Evolutionary conservation across 306 rosid species (phyloP).

Genomic region (Acmispon strigosus): DNA sequence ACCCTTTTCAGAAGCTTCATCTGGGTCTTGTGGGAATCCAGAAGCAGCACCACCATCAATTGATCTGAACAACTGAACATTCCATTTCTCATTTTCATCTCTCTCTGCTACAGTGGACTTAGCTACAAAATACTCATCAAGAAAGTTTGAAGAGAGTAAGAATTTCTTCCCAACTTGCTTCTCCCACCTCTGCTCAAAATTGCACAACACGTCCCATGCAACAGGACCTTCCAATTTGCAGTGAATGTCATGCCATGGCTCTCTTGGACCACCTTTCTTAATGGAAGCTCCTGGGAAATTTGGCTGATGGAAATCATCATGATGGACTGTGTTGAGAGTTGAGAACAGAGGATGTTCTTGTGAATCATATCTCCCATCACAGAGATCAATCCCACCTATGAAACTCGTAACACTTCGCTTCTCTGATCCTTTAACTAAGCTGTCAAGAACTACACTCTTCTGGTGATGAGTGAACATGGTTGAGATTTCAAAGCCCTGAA

Average conservation of each 20-base stretch:
- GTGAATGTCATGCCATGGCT: conserved; percentile 96
- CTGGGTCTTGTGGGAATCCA: conserved; percentile 54
- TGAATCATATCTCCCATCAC: conserved; percentile 84
- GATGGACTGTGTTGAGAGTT: conserved; percentile 44
- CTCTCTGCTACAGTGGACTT: neutral
- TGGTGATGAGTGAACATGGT: conserved; percentile 91
- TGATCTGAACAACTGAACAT: conserved; percentile 77
- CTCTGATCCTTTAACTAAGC: neutral
- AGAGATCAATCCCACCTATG: conserved; percentile 78
- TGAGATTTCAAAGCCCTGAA: conserved; percentile 51
- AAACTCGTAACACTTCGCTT: conserved; percentile 55
- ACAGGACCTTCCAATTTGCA: conserved; percentile 67
- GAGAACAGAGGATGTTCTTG: conserved; percentile 57
- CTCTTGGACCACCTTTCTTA: conserved; percentile 84
- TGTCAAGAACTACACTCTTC: conserved; percentile 58
- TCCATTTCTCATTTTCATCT: conserved; percentile 48
- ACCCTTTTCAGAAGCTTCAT: conserved; percentile 33
- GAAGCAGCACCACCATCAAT: conserved; percentile 74
- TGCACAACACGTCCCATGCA: conserved; percentile 79
- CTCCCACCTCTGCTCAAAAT: conserved; percentile 80
- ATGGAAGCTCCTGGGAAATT: conserved; percentile 64
- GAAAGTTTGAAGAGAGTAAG: conserved; percentile 26
- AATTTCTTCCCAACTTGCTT: conserved; percentile 44
- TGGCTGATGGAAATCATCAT: conserved; percentile 74
- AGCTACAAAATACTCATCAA: conserved; percentile 25